phyloP scores from a whole-genome alignment of 305 asterid species.

The Fraxinus velutina region DNA sequence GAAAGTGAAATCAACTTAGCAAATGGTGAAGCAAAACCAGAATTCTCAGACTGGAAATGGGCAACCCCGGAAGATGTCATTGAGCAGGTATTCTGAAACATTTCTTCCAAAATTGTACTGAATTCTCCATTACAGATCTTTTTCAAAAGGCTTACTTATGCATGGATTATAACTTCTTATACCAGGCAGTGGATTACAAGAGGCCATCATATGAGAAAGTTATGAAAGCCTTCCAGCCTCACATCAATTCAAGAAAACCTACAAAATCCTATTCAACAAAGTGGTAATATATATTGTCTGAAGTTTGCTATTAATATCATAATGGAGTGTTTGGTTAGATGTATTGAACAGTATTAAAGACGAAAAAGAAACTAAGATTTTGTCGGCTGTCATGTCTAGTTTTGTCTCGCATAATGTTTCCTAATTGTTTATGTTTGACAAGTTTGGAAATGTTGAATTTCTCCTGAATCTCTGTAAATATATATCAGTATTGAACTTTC shows the following conservation, averaged over 20 bases:
- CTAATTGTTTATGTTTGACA: neutral
- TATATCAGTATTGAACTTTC: neutral
- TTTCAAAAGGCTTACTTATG: neutral
- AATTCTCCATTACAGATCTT: neutral
- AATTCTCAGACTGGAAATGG: conserved; percentile 98
- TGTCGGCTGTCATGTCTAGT: neutral
- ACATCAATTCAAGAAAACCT: conserved; percentile 53
- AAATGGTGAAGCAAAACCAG: conserved; percentile 72
- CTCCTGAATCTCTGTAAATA: neutral
- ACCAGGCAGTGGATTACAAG: conserved; percentile 90
- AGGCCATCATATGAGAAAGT: conserved; percentile 92
- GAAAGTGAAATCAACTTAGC: conserved; percentile 78
- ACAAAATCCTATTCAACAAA: conserved; percentile 71
- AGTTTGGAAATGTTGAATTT: neutral
- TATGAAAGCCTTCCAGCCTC: conserved; percentile 53
- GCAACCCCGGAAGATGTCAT: conserved; percentile 80
- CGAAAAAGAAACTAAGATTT: neutral
- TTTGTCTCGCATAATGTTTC: neutral
- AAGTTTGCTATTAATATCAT: neutral
- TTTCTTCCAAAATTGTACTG: neutral
- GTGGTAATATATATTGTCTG: conserved; percentile 46
- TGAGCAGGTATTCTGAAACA: conserved; percentile 56
- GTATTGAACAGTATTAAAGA: neutral
- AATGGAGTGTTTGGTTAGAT: neutral
- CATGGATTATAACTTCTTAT: neutral